Evolutionary conservation across 306 rosid genomes (phyloP).

Genomic region (Ormosia semicastrata): DNA sequence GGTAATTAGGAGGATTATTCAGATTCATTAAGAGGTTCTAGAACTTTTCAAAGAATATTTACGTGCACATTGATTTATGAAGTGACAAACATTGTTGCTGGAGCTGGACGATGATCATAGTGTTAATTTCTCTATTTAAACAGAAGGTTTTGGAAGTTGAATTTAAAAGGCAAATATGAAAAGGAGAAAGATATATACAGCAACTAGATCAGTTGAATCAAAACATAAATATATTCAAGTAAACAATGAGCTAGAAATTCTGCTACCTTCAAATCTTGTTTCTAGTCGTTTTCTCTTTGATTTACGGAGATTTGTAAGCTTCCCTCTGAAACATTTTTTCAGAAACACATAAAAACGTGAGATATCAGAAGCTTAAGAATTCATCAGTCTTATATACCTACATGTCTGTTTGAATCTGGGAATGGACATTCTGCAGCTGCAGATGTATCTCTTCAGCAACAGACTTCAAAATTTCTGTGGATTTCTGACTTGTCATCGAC

Average conservation of each 20-base stretch:
- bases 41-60: not conserved
- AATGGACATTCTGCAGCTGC: constrained; percentile 78
- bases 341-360: constrained; percentile 24
- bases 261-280: constrained; percentile 69
- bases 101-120: not conserved
- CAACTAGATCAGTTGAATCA: constrained; percentile 11
- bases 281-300: constrained; percentile 75
- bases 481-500: constrained; percentile 54
- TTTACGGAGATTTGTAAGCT: constrained; percentile 53
- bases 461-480: constrained; percentile 74
- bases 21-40: not conserved
- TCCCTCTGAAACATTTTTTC: constrained; percentile 60
- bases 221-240: not conserved
- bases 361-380: constrained; percentile 23
- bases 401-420: constrained; percentile 76
- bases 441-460: constrained; percentile 61
- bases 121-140: not conserved
- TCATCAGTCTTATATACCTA: constrained; percentile 43
- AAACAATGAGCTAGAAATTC: constrained; percentile 27
- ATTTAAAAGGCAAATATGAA: constrained; percentile 6
- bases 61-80: not conserved
- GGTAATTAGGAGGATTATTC: not conserved
- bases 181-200: constrained; percentile 10
- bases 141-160: constrained; percentile 9
- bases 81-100: not conserved